Evolutionary conservation across 345 rosid species (phyloP), one percentile per base, ranked within the genome.

Genomic region (Toxicodendron radicans): DNA sequence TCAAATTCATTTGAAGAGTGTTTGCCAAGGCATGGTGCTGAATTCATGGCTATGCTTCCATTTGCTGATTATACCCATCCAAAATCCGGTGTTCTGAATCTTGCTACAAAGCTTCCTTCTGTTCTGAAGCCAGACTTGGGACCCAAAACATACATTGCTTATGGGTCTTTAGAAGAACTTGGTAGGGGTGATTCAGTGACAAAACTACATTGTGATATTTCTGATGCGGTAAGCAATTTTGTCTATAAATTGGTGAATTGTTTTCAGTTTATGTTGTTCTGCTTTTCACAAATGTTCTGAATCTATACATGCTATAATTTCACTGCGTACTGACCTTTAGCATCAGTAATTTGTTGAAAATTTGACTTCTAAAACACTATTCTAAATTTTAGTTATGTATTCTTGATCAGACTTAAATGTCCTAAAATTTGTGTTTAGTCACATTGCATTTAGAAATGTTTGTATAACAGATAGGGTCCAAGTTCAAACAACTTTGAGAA

Each of bases 181-280:
- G 90, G 88, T 16, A 68, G 90, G 63, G 92, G 87, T 35, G 90
- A 86, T 80, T 88, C 90, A 14, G 88, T 83, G 70, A 86, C 88
- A 2, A 86, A 86, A 59, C 87, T 88, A 33, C 89, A 83, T 45
- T 82, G 89, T 56, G 89, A 88, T 76, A 80, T 85, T 49, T 84
- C 88, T 78, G 90, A 88, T 73, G 92, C 90, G 85, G 87, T 86
- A 81, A 59, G 85, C 51, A 14, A 57, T 51, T 58, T 20, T 70
- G 0, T 51, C 3, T 49, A 8, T 49, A 51, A 49, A 59, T 18
- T 35, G 41, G 18, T 13, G 3, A n/a, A 21, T 51, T 20, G 24
- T 51, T n/a, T 72, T 72, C 41, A 27, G 52, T 24, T 65, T 66
- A 66, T 38, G 64, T 43, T 10, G 2, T 30, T 33, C 12, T 68